phyloP scores from a whole-genome alignment of 306 rosid genomes.

The Psophocarpus tetragonolobus region DNA sequence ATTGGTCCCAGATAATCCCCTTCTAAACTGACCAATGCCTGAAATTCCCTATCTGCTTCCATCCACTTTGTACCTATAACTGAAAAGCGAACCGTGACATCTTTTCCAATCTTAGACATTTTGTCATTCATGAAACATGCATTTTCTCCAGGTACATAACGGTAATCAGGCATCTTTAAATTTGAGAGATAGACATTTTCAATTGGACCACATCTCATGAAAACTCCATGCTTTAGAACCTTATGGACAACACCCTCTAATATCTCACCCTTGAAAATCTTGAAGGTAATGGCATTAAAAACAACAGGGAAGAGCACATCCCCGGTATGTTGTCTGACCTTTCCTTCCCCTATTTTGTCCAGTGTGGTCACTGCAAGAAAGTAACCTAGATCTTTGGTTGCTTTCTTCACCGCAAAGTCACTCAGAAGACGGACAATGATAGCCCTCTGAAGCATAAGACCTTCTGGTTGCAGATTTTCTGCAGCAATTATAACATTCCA shows the following conservation, averaged over 20 bases:
- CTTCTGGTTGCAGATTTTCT: conserved; percentile 58
- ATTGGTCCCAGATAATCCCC: conserved; percentile 84
- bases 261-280: conserved; percentile 78
- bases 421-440: conserved; percentile 59
- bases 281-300: conserved; percentile 73
- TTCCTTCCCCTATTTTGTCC: conserved; percentile 80
- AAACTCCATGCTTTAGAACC: conserved; percentile 85
- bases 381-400: conserved; percentile 77
- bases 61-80: conserved; percentile 92
- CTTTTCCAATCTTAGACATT: conserved; percentile 65
- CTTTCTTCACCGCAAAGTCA: conserved; percentile 70
- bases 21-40: conserved; percentile 84
- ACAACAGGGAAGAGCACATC: conserved; percentile 81
- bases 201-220: conserved; percentile 79
- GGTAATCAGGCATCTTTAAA: conserved; percentile 78
- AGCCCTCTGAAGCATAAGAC: conserved; percentile 71
- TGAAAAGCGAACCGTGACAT: conserved; percentile 55
- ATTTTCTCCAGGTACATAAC: conserved; percentile 67
- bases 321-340: conserved; percentile 72
- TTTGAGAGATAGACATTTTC: conserved; percentile 68
- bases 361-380: conserved; percentile 69
- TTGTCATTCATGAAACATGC: conserved; percentile 66
- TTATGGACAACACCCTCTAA: conserved; percentile 76
- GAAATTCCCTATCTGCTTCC: conserved; percentile 87
- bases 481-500: conserved; percentile 84